Evolutionary conservation across 1,139 yeast species (phyloP).

Genomic region (Geotrichum europaeum): DNA sequence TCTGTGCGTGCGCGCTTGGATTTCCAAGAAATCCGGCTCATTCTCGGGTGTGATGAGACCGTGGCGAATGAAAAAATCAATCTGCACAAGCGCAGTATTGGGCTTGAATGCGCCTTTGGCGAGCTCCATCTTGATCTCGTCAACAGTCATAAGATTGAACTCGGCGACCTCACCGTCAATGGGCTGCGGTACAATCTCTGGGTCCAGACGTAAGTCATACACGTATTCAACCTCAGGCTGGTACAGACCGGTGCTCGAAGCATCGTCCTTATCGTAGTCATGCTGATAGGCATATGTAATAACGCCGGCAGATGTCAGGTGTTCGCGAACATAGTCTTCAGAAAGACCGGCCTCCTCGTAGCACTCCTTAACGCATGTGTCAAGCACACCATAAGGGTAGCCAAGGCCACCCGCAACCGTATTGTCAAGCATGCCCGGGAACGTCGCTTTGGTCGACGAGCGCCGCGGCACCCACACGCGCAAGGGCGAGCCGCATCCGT

Average conservation of each 20-base stretch:
- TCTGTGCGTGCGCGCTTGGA: conserved; percentile 59
- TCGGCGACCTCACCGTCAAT: conserved; percentile 17
- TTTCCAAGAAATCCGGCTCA: conserved; percentile 58
- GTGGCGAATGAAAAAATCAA: conserved; percentile 81
- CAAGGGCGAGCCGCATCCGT: conserved; percentile 36
- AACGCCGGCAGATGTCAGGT: conserved; percentile 54
- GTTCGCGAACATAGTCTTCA: conserved; percentile 43
- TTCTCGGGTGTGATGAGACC: conserved; percentile 57
- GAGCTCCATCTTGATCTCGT: conserved; percentile 49
- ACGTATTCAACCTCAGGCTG: conserved; percentile 88
- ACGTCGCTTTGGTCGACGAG: conserved; percentile 70
- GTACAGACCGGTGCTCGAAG: conserved; percentile 40
- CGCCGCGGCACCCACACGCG: conserved; percentile 84
- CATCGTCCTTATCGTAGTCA: conserved; percentile 17
- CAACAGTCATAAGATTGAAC: conserved; percentile 23
- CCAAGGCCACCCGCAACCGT: conserved; percentile 96
- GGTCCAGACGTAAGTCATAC: conserved; percentile 61
- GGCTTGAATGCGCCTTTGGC: conserved; percentile 68
- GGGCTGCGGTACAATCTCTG: conserved; percentile 55
- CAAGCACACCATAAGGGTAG: conserved; percentile 65
- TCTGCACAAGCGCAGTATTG: conserved; percentile 70
- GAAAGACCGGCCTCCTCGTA: conserved; percentile 84
- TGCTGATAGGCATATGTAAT: conserved; percentile 55
- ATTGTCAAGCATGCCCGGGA: conserved; percentile 86
- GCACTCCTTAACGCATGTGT: conserved; percentile 80